These are phyloP conservation scores for Catharanthus roseus DNA, from an alignment of 257 asterid species.

Conservation along the genomic window DNA sequence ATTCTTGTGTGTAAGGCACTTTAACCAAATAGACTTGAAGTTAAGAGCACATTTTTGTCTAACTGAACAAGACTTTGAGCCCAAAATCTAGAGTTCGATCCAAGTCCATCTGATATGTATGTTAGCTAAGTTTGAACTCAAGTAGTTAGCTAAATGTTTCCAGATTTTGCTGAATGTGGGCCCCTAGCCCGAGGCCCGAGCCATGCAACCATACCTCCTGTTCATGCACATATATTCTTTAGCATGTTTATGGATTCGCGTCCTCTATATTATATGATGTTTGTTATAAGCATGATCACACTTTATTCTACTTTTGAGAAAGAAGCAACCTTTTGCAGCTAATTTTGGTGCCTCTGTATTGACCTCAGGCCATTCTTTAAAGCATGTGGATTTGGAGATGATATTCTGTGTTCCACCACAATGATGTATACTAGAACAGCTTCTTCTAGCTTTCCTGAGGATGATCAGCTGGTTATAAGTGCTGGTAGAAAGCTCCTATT, in stretches of 20 bases:
- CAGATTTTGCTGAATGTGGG: not conserved
- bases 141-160: not conserved
- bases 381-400: constrained; percentile 83
- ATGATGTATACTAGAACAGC: constrained; percentile 62
- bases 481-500: constrained; percentile 63
- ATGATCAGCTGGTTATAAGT: constrained; percentile 29
- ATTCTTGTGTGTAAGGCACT: not conserved
- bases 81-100: not conserved
- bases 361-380: constrained; percentile 46
- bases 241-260: not conserved
- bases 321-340: constrained; percentile 8
- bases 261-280: not conserved
- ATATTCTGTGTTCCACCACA: constrained; percentile 62
- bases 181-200: not conserved
- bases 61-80: not conserved
- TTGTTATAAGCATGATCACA: not conserved
- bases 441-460: constrained; percentile 23
- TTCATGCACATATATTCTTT: not conserved
- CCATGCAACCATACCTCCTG: not conserved
- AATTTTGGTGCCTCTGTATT: constrained; percentile 13
- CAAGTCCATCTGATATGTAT: not conserved
- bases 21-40: not conserved
- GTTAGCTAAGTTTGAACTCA: not conserved
- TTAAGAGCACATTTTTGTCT: not conserved
- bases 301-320: not conserved